Evolutionary conservation across 139 green algal genomes (phyloP), one percentile per base, ranked within the genome.

Genomic region (Gonium pectorale): DNA sequence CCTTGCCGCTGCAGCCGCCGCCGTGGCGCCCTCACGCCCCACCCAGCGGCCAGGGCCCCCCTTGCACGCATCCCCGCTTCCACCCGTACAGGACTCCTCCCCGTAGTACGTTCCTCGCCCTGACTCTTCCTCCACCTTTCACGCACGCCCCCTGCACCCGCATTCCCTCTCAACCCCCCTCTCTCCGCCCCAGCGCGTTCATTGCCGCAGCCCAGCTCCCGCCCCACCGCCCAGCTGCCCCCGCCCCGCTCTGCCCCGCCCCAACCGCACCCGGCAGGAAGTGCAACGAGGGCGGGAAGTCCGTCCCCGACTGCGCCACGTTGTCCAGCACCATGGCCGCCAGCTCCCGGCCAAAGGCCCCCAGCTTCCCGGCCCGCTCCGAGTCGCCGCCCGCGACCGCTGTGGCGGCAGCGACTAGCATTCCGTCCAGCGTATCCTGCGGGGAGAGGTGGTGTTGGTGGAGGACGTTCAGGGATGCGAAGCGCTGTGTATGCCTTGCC

Each of bases 281-380:
- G 51, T 88, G 81, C 51, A 90, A 19, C 26, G 82, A 77, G 7
- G 87, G 87, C 19, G 69, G 5, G 44, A 88, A 90, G 0, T 33
- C 68, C 5, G 31, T 41, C 31, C 77, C 82, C 29, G 81, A 49
- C 29, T 86, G 49, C n/a, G 52, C 43, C 19, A 88, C 44, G 24
- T 63, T 35, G 0, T 83, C 86, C 59, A 37, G 0, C 0, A 68
- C 68, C 26, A 73, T 62, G 0, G 49, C 46, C 5, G 73, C 75
- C 75, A 88, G 17, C 21, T 77, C 41, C 67, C 81, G 38, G 60
- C 52, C 67, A 60, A 86, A 33, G 29, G 29, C 29, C 63, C 40
- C 21, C 41, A 82, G 17, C n/a, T 4, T 31, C 67, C 64, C 43
- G 51, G 24, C 64, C 67, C 83, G 60, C 37, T n/a, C 40, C 13